phyloP scores from a whole-genome alignment of 2,329 filamentous ascomycete genomes.

The Diplodia scrobiculata region DNA sequence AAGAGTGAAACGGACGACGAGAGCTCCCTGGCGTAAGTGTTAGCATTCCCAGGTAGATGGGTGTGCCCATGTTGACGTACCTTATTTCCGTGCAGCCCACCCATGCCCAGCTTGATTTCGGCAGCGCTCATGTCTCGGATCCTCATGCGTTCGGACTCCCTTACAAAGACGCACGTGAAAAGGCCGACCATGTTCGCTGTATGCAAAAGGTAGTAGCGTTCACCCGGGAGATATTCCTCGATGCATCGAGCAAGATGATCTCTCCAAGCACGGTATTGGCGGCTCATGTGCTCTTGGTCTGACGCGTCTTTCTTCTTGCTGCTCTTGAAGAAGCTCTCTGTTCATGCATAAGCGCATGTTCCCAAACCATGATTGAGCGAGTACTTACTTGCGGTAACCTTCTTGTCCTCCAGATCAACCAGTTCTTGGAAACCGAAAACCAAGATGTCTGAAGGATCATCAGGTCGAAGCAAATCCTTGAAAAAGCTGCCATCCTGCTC shows the following conservation, averaged over 20 bases:
- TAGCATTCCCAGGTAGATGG: background rate
- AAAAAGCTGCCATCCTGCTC: slow-evolving; percentile 76
- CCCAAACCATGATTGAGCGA: slow-evolving; percentile 30
- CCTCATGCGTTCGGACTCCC: slow-evolving; percentile 71
- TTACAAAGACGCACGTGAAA: slow-evolving; percentile 95
- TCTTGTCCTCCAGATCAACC: slow-evolving; percentile 97
- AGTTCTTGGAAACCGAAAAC: slow-evolving; percentile 98
- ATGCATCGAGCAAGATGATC: slow-evolving; percentile 82
- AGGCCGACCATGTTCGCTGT: slow-evolving; percentile 88
- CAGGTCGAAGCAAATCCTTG: slow-evolving; percentile 73
- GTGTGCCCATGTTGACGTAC: slow-evolving; percentile 39
- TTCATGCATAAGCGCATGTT: slow-evolving; percentile 1
- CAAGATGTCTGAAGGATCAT: slow-evolving; percentile 80
- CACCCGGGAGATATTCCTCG: slow-evolving; percentile 77
- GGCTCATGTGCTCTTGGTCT: slow-evolving; percentile 88
- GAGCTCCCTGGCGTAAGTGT: slow-evolving; percentile 62
- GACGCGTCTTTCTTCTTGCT: slow-evolving; percentile 79
- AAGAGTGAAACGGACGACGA: slow-evolving; percentile 86
- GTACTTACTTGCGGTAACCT: slow-evolving; percentile 79
- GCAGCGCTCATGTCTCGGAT: slow-evolving; percentile 76
- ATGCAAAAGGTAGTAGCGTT: slow-evolving; percentile 82
- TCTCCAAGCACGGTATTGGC: slow-evolving; percentile 95
- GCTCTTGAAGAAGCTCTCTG: slow-evolving; percentile 78
- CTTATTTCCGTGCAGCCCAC: slow-evolving; percentile 93
- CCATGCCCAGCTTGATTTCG: slow-evolving; percentile 95